Evolutionary conservation across 495 filamentous ascomycete species (phyloP), one percentile per base, ranked within the genome.

Genomic region (Extremus antarcticus): DNA sequence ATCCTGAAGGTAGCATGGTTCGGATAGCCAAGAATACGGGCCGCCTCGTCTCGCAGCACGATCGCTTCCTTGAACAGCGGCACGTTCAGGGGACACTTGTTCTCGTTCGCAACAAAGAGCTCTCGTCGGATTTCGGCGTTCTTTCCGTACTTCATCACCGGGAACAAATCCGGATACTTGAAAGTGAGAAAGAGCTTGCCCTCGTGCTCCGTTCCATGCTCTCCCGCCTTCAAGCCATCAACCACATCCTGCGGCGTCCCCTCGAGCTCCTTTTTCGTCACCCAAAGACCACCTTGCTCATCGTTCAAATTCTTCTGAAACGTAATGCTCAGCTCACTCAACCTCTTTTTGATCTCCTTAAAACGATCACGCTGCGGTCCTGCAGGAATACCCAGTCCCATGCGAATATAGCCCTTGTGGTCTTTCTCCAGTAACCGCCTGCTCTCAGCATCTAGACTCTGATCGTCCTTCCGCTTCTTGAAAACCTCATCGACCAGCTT

Each of bases 1-100:
- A 98, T 86, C 29, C 80, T 77, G 76, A 95, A 90, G 20, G 88
- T 80, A 25, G 92, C 92, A 71, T 96, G 91, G 63, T 94, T 87
- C 19, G 84, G 86, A 69, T 95, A 98, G 4, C 89, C 90, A 22
- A 98, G 74, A 39, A 98, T 73, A 49, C 94, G 82, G 32, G 94
- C 92, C 21, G 85, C 88, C 71, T 98, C 94, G 61, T 98, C 92
- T 17, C 94, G 85, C 54, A 97, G 76, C 16, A 91, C 68, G 46
- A 98, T 79, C 1, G 90, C 80, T 68, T 96, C 92, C 53, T 76
- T 80, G 77, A 98, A 97, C 17, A 98, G 73, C 0, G 84, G 79
- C 4, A 83, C 79, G 63, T 98, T 98, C 65, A 87, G 72, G 64
- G 91, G 90, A 71, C 82, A 87, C 80, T 88, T 86, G 71, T 89